A percentile compares a stretch with the other conserved stretches of the same genome.
Conservation (phyloP, 1,284 basidiomycete species). For the Phenoliferia sp. region DNA sequence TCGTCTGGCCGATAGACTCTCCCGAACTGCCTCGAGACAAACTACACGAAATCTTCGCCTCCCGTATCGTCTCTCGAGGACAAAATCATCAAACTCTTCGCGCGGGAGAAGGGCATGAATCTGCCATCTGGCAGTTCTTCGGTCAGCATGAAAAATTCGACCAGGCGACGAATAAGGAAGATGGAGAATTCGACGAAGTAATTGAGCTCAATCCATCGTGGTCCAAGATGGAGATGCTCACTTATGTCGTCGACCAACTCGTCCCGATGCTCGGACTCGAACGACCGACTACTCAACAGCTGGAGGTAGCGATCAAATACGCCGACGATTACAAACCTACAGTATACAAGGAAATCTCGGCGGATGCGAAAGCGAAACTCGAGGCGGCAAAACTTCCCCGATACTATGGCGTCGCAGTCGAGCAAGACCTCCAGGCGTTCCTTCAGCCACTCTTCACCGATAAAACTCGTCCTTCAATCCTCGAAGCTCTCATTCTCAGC, state of each 20-base stretch:
- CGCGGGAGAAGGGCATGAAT: constrained; percentile 61
- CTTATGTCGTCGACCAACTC: constrained; percentile 58
- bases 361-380: constrained; percentile 40
- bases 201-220: constrained; percentile 63
- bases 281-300: constrained; percentile 54
- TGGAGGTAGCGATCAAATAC: constrained; percentile 57
- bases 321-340: constrained; percentile 51
- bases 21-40: constrained; percentile 50
- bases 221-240: constrained; percentile 54
- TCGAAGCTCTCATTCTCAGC: constrained; percentile 27
- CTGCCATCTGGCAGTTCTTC: constrained; percentile 76
- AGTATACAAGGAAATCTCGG: constrained; percentile 32
- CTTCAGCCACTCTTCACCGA: constrained; percentile 41
- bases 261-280: constrained; percentile 40
- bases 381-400: constrained; percentile 39
- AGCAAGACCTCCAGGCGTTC: constrained; percentile 57
- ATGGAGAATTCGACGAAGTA: constrained; percentile 55
- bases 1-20: constrained; percentile 66
- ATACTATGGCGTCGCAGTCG: constrained; percentile 73
- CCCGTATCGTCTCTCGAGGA: constrained; percentile 68
- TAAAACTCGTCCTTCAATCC: not conserved
- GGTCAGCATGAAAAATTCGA: constrained; percentile 60
- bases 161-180: constrained; percentile 42
- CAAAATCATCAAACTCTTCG: constrained; percentile 76
- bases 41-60: constrained; percentile 67